Percentiles rank a stretch among this genome's conserved stretches.
phyloP scores from a whole-genome alignment of 768 basidiomycete species.

The Tylopilus intermedius region DNA sequence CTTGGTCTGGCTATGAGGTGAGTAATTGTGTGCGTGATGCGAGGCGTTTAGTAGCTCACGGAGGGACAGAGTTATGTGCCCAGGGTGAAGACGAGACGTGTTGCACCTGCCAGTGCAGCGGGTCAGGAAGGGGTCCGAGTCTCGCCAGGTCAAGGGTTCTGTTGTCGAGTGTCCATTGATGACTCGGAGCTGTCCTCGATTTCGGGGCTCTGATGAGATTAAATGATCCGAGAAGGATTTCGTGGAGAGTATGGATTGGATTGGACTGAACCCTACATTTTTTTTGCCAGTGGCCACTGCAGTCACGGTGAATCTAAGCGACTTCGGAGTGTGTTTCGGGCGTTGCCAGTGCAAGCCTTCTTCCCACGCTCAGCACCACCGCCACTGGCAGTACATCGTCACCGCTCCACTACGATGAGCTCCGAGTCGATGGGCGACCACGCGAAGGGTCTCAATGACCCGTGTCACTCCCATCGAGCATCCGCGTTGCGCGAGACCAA shows the following conservation, averaged over 20 bases:
- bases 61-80: slow-evolving; percentile 59
- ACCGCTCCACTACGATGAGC: too few relatives aligned
- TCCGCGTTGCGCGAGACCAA: too few relatives aligned
- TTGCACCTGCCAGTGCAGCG: slow-evolving; percentile 63
- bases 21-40: slow-evolving; percentile 22
- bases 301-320: too few relatives aligned
- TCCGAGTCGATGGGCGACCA: too few relatives aligned
- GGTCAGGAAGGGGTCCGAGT: slow-evolving; percentile 75
- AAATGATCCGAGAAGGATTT: slow-evolving; percentile 74
- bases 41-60: slow-evolving; percentile 5
- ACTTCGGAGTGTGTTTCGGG: slow-evolving; percentile 8
- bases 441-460: too few relatives aligned
- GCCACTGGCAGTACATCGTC: too few relatives aligned
- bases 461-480: too few relatives aligned
- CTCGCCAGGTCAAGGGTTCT: slow-evolving; percentile 63
- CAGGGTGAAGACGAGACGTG: slow-evolving; percentile 75
- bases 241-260: slow-evolving; percentile 67
- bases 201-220: slow-evolving; percentile 28
- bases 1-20: slow-evolving; percentile 75
- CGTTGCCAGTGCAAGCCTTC: too few relatives aligned
- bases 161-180: slow-evolving; percentile 77
- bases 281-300: slow-evolving; percentile 78
- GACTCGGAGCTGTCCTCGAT: slow-evolving; percentile 22
- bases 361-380: too few relatives aligned
- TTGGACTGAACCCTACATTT: slow-evolving; percentile 62